A percentile compares a stretch with the other conserved stretches of the same genome.
Conservation (phyloP, 2,329 filamentous ascomycete species). For the Metarhizium anisopliae region DNA sequence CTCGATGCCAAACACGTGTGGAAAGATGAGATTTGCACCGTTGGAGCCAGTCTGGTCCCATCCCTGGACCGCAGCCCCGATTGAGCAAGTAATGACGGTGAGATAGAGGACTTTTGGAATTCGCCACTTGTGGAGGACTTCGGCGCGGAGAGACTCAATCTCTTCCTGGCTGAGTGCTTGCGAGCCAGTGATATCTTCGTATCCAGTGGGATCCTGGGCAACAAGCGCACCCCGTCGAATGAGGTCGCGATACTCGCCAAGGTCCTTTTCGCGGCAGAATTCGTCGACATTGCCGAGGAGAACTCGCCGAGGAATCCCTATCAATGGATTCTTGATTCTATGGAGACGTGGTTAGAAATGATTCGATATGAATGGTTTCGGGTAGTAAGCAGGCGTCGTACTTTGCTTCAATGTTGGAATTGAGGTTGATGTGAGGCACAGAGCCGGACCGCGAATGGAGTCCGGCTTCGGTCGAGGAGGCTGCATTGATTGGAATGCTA, state of each 20-base stretch:
- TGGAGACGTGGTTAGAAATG: conserved; percentile 9
- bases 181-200: conserved; percentile 48
- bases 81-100: conserved; percentile 59
- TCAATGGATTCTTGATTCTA: conserved; percentile 39
- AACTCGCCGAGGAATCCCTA: conserved; percentile 41
- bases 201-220: conserved; percentile 58
- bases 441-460: conserved; percentile 18
- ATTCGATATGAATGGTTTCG: background rate
- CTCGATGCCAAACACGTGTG: conserved; percentile 37
- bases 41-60: conserved; percentile 61
- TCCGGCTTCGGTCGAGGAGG: conserved; percentile 27
- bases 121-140: conserved; percentile 59
- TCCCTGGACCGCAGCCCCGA: conserved; percentile 61
- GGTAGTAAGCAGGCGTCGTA: conserved; percentile 15
- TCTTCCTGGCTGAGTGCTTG: conserved; percentile 51
- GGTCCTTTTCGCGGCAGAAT: conserved; percentile 52
- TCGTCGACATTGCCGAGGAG: conserved; percentile 46
- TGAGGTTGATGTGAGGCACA: conserved; percentile 31
- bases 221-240: conserved; percentile 64
- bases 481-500: conserved; percentile 17
- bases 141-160: conserved; percentile 48
- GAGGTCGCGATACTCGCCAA: conserved; percentile 48
- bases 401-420: conserved; percentile 37
- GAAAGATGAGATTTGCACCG: conserved; percentile 55
- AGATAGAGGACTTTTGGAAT: conserved; percentile 54